Percentiles rank a stretch among this genome's conserved stretches.
phyloP scores from a whole-genome alignment of 1,284 basidiomycete genomes.

The Ustilago nuda region DNA sequence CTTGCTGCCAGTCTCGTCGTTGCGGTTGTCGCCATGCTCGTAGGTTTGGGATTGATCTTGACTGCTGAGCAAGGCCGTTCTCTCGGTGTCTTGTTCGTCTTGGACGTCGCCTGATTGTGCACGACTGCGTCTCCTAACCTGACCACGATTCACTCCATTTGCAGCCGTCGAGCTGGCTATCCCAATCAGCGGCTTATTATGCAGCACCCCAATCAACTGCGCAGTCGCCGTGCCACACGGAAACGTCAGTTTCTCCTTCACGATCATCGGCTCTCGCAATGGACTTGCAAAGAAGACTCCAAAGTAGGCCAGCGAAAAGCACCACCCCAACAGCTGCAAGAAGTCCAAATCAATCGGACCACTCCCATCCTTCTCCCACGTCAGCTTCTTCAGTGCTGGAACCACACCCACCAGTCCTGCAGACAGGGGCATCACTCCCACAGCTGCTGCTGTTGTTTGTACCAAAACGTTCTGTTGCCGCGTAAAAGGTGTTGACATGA shows the following conservation, averaged over 20 bases:
- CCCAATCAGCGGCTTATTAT: conserved; percentile 69
- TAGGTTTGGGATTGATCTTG: conserved; percentile 1
- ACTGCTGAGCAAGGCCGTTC: conserved; percentile 22
- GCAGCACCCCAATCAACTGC: conserved; percentile 91
- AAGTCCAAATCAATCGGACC: conserved; percentile 75
- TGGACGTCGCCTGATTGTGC: conserved; percentile 10
- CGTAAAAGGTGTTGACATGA: conserved; percentile 74
- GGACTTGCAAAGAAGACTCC: conserved; percentile 94
- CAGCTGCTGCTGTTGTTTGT: conserved; percentile 91
- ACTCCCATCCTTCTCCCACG: conserved; percentile 79
- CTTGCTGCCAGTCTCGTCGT: conserved; percentile 1
- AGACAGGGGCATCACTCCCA: conserved; percentile 83
- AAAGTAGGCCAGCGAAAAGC: conserved; percentile 46
- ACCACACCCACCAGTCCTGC: conserved; percentile 93
- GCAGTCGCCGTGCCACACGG: conserved; percentile 96
- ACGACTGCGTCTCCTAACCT: not conserved
- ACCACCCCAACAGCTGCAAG: conserved; percentile 42
- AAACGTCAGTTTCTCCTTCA: conserved; percentile 91
- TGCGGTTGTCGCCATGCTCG: not conserved
- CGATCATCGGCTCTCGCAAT: conserved; percentile 91
- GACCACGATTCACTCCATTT: not conserved
- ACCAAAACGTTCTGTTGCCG: conserved; percentile 89
- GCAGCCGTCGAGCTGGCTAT: not conserved
- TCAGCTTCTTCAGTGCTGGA: conserved; percentile 85
- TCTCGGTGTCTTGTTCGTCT: conserved; percentile 18